Percentiles rank a stretch among this genome's conserved stretches.
These are phyloP conservation scores for Pythium vanterpoolii DNA, from an alignment of 352 stramenopile genomes.

Conservation along the genomic window DNA sequence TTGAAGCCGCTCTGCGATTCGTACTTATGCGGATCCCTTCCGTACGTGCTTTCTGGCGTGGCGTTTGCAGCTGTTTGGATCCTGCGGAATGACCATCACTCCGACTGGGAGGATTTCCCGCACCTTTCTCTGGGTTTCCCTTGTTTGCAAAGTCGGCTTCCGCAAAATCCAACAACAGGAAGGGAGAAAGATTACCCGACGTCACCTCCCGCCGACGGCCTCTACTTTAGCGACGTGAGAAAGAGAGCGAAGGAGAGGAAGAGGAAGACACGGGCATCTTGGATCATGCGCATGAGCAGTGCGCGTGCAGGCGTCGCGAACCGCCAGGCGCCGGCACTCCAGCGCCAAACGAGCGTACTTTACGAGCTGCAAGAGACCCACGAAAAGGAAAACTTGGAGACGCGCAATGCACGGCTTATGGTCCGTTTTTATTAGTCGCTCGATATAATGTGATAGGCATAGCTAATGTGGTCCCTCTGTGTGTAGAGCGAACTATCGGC, in stretches of 20 bases:
- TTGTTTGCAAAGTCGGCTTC: not conserved
- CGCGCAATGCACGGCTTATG: conserved; percentile 74
- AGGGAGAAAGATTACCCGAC: not conserved
- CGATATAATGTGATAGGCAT: not conserved
- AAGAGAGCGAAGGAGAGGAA: not conserved
- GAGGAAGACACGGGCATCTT: not conserved
- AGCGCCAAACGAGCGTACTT: conserved; percentile 73
- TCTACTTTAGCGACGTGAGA: not conserved
- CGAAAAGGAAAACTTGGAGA: conserved; percentile 68
- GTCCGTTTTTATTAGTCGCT: conserved; percentile 12
- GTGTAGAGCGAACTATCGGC: conserved; percentile 53
- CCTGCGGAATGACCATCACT: conserved; percentile 24
- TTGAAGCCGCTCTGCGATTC: not conserved
- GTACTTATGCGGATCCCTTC: conserved; percentile 8
- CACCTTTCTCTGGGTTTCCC: conserved; percentile 1
- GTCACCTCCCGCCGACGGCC: no score
- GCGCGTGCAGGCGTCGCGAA: conserved; percentile 10
- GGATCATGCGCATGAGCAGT: conserved; percentile 28
- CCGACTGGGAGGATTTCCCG: conserved; percentile 9
- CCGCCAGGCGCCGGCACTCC: conserved; percentile 23
- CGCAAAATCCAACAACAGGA: not conserved
- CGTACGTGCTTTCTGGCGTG: not conserved
- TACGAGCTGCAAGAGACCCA: conserved; percentile 77
- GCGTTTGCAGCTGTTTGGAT: conserved; percentile 20
- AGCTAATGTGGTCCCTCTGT: not conserved